Evolutionary conservation across 345 rosid genomes (phyloP), one percentile per base, ranked within the genome.

Genomic region (Salix koriyanagi): DNA sequence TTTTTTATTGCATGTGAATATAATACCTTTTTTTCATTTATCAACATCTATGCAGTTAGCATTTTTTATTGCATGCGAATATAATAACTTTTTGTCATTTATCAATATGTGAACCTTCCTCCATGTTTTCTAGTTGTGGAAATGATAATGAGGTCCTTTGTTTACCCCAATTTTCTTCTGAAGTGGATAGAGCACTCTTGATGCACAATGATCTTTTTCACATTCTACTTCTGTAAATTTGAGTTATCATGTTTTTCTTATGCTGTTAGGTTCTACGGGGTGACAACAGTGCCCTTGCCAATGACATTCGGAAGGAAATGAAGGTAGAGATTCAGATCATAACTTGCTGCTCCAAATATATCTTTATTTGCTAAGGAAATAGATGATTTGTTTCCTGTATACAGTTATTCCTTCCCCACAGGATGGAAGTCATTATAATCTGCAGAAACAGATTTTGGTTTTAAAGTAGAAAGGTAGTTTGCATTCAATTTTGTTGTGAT

Each of bases 281-380:
- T 36, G 99, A 93, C 84, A 95, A 93, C 82, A 95, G 98, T 65
- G 78, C 86, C 62, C 85, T 96, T 66, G 99, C 98, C 77, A 91
- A 89, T 75, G 99, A 96, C 77, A 96, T 96, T 60, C 89, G 93
- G 54, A 96, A 90, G 87, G 99, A 95, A 77, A 96, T 93, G 97
- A 93, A 96, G 92, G 92, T 92, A 87, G 21, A 71, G 42, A 67
- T 74, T 65, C 41, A 4, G 62, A 60, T 60, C 21, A 21, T n/a
- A 68, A 32, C 62, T 42, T 44, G n/a, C 67, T 60, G 26, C 25
- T 11, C 19, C 34, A 42, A 37, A 50, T 39, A 21, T 69, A 12
- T 72, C 42, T 19, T 48, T 74, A 6, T 44, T 64, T 32, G 19
- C 25, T 37, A 5, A 68, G 50, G 50, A 46, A 52, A 18, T 6